Conservation (phyloP, 768 basidiomycete species). For the Panaeolus cyanescens region DNA sequence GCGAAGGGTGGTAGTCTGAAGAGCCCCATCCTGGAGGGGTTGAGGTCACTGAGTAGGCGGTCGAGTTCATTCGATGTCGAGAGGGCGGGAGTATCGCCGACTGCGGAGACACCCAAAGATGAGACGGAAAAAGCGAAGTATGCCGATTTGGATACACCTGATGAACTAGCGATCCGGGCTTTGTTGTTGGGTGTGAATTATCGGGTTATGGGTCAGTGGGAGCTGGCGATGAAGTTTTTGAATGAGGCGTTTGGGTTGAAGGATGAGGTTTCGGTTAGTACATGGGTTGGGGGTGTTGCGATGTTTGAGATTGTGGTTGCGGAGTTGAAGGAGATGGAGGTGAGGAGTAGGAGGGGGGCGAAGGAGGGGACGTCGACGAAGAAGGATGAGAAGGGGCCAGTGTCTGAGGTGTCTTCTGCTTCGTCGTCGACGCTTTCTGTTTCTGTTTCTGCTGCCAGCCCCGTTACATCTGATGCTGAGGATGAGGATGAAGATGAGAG, state of each 20-base stretch:
- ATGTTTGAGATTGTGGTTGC: slow-evolving; percentile 72
- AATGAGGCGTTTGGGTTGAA: slow-evolving; percentile 49
- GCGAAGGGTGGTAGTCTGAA: not conserved
- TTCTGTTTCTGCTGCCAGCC: not conserved
- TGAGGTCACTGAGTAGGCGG: not conserved
- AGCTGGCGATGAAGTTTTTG: slow-evolving; percentile 48
- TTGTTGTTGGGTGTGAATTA: slow-evolving; percentile 70
- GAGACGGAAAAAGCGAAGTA: too few relatives aligned
- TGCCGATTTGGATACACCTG: slow-evolving; percentile 64
- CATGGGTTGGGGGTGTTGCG: slow-evolving; percentile 70
- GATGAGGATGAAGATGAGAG: not conserved
- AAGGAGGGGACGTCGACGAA: not conserved
- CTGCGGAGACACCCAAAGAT: slow-evolving; percentile 3
- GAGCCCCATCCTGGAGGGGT: slow-evolving; percentile 5
- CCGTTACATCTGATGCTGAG: too few relatives aligned
- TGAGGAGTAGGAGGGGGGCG: slow-evolving; percentile 19
- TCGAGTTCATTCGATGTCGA: not conserved
- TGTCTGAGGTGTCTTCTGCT: not conserved
- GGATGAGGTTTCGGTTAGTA: slow-evolving; percentile 45
- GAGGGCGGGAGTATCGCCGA: slow-evolving; percentile 6
- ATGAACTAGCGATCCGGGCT: slow-evolving; percentile 69
- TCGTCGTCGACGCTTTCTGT: not conserved
- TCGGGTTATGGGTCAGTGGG: slow-evolving; percentile 53
- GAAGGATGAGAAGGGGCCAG: not conserved
- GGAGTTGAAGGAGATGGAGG: slow-evolving; percentile 62